Evolutionary conservation across 768 basidiomycete species (phyloP).

Genomic region (Rhodosporidiobolus odoratus): DNA sequence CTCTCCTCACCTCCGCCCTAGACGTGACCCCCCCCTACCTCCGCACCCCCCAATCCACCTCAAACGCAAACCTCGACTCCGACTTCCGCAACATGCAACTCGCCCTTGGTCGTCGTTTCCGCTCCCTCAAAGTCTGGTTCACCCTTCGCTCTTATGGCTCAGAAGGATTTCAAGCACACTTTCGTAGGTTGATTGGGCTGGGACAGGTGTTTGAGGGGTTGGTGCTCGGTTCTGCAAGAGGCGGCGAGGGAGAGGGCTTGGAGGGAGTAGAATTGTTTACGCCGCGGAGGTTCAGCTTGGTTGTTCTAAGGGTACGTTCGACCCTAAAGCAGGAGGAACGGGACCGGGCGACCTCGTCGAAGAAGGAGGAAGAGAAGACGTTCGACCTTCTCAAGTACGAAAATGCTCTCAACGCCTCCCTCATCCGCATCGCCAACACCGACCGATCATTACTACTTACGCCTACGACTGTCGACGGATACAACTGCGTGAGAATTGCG

Average conservation of each 20-base stretch:
- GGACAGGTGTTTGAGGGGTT: slow-evolving; percentile 12
- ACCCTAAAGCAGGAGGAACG: too few species aligned
- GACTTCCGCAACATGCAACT: slow-evolving; percentile 55
- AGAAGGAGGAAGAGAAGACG: slow-evolving; percentile 42
- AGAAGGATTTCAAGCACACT: slow-evolving; percentile 70
- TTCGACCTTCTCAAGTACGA: slow-evolving; percentile 62
- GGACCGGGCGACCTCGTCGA: too few species aligned
- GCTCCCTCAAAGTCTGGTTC: slow-evolving; percentile 88
- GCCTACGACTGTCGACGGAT: slow-evolving; percentile 67
- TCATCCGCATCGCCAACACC: slow-evolving; percentile 52
- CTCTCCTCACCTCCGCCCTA: slow-evolving; percentile 66
- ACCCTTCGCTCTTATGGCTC: slow-evolving; percentile 71
- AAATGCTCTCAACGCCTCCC: slow-evolving; percentile 55
- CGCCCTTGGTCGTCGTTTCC: slow-evolving; percentile 76
- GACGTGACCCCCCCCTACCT: slow-evolving; percentile 82
- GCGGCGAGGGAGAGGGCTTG: background rate
- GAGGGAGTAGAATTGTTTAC: slow-evolving; percentile 56
- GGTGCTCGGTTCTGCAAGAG: background rate
- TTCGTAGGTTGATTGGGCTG: slow-evolving; percentile 57
- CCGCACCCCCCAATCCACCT: slow-evolving; percentile 69
- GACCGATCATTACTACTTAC: slow-evolving; percentile 65
- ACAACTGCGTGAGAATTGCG: slow-evolving; percentile 69
- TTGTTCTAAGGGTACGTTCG: slow-evolving; percentile 71
- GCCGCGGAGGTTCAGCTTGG: slow-evolving; percentile 58
- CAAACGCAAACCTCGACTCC: slow-evolving; percentile 72